These are phyloP conservation scores for Trametes sp. DNA, from an alignment of 1,284 basidiomycete species.

Conservation along the genomic window DNA sequence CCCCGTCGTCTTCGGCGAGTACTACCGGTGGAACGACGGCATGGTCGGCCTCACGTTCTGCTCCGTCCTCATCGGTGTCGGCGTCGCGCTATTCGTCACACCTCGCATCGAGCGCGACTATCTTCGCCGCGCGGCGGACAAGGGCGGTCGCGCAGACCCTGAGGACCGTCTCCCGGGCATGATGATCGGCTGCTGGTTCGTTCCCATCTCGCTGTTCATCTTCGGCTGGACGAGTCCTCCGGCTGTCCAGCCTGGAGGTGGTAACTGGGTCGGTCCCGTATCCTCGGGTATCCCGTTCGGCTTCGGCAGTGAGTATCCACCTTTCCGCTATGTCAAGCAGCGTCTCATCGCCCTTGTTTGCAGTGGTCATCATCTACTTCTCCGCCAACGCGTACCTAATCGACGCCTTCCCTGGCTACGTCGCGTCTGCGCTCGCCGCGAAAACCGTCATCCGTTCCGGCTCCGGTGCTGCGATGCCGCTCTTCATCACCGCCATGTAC, in stretches of 20 bases:
- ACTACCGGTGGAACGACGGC: constrained; percentile 62
- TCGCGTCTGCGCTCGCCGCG: constrained; percentile 76
- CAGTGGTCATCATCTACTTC: constrained; percentile 39
- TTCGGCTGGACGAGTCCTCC: constrained; percentile 49
- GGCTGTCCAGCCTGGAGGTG: constrained; percentile 41
- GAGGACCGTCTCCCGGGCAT: constrained; percentile 59
- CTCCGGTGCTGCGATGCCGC: constrained; percentile 72
- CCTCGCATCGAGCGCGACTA: constrained; percentile 47
- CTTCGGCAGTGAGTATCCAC: constrained; percentile 44
- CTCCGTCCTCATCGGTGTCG: constrained; percentile 72
- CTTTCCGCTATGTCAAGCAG: background rate
- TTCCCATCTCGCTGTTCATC: constrained; percentile 49
- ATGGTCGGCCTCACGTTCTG: constrained; percentile 75
- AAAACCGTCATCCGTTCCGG: constrained; percentile 75
- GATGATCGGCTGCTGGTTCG: constrained; percentile 59
- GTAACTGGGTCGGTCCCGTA: constrained; percentile 54
- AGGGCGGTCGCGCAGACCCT: constrained; percentile 55
- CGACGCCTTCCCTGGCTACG: constrained; percentile 69
- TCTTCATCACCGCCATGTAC: constrained; percentile 65
- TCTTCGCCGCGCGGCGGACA: constrained; percentile 45
- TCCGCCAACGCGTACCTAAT: constrained; percentile 60
- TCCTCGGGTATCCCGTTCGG: constrained; percentile 59
- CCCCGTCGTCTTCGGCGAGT: constrained; percentile 61
- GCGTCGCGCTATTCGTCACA: constrained; percentile 58
- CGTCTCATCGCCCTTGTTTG: constrained; percentile 5